A percentile compares a stretch with the other conserved stretches of the same genome.
phyloP scores from a whole-genome alignment of 2,329 filamentous ascomycete species.

The Trichothecium roseum region DNA sequence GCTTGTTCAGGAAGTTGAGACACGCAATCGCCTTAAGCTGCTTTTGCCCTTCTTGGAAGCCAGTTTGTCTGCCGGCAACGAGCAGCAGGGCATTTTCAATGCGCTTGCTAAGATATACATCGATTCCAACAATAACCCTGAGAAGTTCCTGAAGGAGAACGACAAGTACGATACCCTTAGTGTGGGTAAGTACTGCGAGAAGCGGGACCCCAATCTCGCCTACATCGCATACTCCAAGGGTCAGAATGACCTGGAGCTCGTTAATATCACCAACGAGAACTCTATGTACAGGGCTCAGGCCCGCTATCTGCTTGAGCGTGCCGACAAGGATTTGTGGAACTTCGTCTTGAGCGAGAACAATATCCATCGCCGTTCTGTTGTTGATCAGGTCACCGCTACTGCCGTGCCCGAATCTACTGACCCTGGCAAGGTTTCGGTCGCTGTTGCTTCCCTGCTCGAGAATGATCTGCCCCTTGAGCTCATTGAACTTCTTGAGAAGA shows the following conservation, averaged over 20 bases:
- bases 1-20: slow-evolving; percentile 89
- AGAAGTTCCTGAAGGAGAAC: slow-evolving; percentile 96
- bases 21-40: slow-evolving; percentile 88
- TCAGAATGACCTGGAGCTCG: slow-evolving; percentile 92
- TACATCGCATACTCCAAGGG: slow-evolving; percentile 95
- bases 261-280: slow-evolving; percentile 98
- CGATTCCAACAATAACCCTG: slow-evolving; percentile 94
- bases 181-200: slow-evolving; percentile 97
- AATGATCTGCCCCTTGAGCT: slow-evolving; percentile 87
- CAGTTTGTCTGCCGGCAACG: slow-evolving; percentile 79
- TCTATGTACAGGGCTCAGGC: slow-evolving; percentile 99
- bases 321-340: slow-evolving; percentile 82
- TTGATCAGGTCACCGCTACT: slow-evolving; percentile 93
- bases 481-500: slow-evolving; percentile 97
- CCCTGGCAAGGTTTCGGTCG: slow-evolving; percentile 87
- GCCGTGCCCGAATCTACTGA: slow-evolving; percentile 89
- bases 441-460: slow-evolving; percentile 85
- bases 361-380: slow-evolving; percentile 81
- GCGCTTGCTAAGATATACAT: slow-evolving; percentile 99
- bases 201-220: slow-evolving; percentile 90
- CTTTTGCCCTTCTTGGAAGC: slow-evolving; percentile 92
- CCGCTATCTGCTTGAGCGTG: slow-evolving; percentile 83
- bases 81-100: slow-evolving; percentile 94
- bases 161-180: slow-evolving; percentile 87
- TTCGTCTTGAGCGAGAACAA: slow-evolving; percentile 97